phyloP scores from a whole-genome alignment of 2,329 filamentous ascomycete genomes.

The Aureobasidium musti region DNA sequence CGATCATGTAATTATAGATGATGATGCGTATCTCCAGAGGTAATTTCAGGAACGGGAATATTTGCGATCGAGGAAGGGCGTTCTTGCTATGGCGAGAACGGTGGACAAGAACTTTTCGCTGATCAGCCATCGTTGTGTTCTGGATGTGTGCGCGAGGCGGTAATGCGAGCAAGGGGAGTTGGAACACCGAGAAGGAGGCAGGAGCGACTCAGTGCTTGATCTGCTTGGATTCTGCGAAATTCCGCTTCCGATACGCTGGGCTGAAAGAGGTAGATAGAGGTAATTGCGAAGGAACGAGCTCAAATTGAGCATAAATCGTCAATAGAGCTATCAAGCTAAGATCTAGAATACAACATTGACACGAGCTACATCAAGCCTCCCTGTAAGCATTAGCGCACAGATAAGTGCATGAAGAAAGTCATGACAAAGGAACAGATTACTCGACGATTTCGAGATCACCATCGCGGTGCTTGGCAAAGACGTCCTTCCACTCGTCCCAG shows the following conservation, averaged over 20 bases:
- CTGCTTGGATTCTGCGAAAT: background rate
- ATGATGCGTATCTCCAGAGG: background rate
- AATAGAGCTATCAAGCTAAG: background rate
- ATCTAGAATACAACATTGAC: constrained; percentile 8
- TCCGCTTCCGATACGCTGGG: background rate
- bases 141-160: background rate
- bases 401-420: background rate
- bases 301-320: background rate
- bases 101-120: background rate
- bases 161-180: background rate
- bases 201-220: background rate
- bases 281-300: background rate
- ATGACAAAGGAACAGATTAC: constrained; percentile 39
- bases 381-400: background rate
- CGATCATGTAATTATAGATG: background rate
- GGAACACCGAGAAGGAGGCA: background rate
- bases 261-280: background rate
- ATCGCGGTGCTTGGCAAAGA: constrained; percentile 64
- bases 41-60: background rate
- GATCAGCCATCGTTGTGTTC: background rate
- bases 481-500: constrained; percentile 77
- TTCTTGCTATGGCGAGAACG: background rate
- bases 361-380: background rate
- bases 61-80: background rate
- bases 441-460: constrained; percentile 69